Evolutionary conservation across 768 basidiomycete genomes (phyloP).

Genomic region (Termitomyces sp.): DNA sequence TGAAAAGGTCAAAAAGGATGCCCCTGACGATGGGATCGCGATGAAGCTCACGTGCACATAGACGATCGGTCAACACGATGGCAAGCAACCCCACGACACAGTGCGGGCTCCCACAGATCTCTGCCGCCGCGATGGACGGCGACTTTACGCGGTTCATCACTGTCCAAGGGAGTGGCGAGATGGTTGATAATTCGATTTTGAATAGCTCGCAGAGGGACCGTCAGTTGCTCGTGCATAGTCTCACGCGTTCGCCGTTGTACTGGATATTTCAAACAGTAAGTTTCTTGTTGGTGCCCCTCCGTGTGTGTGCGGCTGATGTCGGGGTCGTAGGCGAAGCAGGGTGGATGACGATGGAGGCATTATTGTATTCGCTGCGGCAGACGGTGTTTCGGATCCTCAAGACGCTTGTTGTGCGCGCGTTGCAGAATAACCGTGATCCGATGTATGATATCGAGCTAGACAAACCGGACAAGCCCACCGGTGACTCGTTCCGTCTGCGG

Average conservation of each 20-base stretch:
- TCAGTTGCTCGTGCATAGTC: conserved; percentile 87
- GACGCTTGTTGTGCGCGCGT: conserved; percentile 94
- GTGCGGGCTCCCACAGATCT: conserved; percentile 98
- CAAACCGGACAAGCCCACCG: conserved; percentile 95
- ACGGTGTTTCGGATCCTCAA: conserved; percentile 97
- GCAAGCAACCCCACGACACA: conserved; percentile 94
- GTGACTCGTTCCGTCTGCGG: conserved; percentile 89
- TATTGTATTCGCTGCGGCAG: conserved; percentile 94
- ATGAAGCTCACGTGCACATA: no score
- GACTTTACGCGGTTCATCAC: conserved; percentile 99
- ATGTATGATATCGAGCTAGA: conserved; percentile 94
- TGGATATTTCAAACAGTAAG: conserved; percentile 99
- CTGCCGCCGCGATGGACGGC: conserved; percentile 96
- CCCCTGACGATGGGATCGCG: no score
- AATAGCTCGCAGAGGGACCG: conserved; percentile 96
- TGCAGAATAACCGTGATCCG: conserved; percentile 92
- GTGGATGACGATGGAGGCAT: conserved; percentile 99
- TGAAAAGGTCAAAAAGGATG: no score
- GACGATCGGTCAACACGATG: conserved; percentile 99
- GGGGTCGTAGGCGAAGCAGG: conserved; percentile 82
- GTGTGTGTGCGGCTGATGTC: background rate
- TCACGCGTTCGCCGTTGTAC: conserved; percentile 87
- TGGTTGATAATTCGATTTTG: no score
- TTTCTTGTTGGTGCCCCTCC: conserved; percentile 9
- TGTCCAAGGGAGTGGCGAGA: conserved; percentile 96